Evolutionary conservation across 192 early-diverging fungal genomes (phyloP), one percentile per base, ranked within the genome.

Genomic region (Coemansia sp.): DNA sequence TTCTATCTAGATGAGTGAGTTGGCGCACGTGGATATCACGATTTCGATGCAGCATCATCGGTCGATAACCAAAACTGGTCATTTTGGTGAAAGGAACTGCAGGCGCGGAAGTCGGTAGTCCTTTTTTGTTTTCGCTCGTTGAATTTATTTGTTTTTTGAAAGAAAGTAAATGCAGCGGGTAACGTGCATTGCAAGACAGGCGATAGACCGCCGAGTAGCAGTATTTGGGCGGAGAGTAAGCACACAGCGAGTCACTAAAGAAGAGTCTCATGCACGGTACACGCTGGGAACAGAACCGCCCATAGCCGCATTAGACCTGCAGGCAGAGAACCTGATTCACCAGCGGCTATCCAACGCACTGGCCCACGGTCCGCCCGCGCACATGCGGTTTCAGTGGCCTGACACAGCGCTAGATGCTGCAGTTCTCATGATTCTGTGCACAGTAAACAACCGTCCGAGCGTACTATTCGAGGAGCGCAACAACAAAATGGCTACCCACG

Each of bases 401-500:
- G 6, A 49, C 0, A n/a, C 28, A 2, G 38, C 55, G 2, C 20
- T 20, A 10, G 65, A 59, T 17, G 81, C 81, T 1, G 81, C 81
- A 10, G 81, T 80, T 4, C 60, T 74, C 5, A 38, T 83, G 60
- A 87, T 90, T 0, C 80, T 94, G 4, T 91, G 91, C 64, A 79
- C 75, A 7, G 82, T 85, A 2, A 64, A 87, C 34, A 82, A 79
- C 6, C 64, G 83, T 26, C 84, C 86, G 11, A 86, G 86, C 55
- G 76, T 96, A 15, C 68, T 96, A 1, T 93, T 96, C 63, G 93
- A 92, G 8, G 82, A 93, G 31, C 86, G 94, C 17, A 83, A 83
- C 38, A 61, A 65, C 2, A 69, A 74, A 28, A 81, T 96, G 71
- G 68, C 86, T 36, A 70, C 85, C 26, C 94, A 96, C 66, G 78